phyloP scores from a whole-genome alignment of 805 yeast species.

The Cyberlindnera euphorbiae region DNA sequence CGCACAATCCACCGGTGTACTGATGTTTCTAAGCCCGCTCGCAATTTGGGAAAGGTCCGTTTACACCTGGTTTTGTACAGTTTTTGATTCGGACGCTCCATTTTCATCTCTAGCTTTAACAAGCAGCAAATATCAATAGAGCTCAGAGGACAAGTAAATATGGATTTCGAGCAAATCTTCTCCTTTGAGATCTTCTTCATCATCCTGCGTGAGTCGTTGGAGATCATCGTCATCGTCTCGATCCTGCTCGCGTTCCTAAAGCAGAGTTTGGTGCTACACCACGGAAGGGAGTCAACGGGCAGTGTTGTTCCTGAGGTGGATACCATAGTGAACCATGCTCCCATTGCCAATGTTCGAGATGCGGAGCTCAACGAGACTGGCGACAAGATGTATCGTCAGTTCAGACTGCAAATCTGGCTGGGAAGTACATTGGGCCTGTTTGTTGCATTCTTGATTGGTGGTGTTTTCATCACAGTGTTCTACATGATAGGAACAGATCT shows the following conservation, averaged over 20 bases:
- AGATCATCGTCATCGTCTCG: constrained; percentile 71
- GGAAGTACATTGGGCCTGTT: constrained; percentile 74
- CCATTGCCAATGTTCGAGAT: background rate
- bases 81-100: no score
- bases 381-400: constrained; percentile 34
- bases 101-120: no score
- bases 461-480: constrained; percentile 61
- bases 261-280: constrained; percentile 45
- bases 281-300: constrained; percentile 24
- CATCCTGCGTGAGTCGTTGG: constrained; percentile 67
- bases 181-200: constrained; percentile 73
- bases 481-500: constrained; percentile 76
- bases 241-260: constrained; percentile 67
- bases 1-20: no score
- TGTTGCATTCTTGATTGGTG: constrained; percentile 70
- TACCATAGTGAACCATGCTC: constrained; percentile 1
- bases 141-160: no score
- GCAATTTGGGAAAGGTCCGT: no score
- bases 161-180: constrained; percentile 43
- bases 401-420: constrained; percentile 70
- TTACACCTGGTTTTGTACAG: no score
- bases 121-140: no score
- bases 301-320: constrained; percentile 3
- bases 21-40: no score
- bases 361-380: constrained; percentile 22